A percentile compares a stretch with the other conserved stretches of the same genome.
These are phyloP conservation scores for Phalaenopsis aphrodite DNA, from an alignment of 106 monocot species.

Conservation along the genomic window DNA sequence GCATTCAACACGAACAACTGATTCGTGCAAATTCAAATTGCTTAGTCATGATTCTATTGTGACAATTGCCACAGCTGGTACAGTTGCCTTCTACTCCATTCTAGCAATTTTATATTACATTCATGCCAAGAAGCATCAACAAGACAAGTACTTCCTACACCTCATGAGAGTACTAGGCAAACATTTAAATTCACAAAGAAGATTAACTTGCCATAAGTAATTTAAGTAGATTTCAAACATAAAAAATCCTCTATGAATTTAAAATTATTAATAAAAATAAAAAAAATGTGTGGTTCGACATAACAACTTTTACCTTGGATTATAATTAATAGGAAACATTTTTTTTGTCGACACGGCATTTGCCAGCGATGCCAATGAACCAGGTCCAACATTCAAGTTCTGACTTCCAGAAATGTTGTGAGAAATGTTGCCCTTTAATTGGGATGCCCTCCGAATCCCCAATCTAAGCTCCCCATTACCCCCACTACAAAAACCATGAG, in stretches of 20 bases:
- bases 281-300: too few relatives aligned
- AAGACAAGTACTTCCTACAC: not conserved
- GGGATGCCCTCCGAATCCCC: conserved; percentile 82
- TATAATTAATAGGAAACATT: conserved; percentile 60
- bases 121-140: not conserved
- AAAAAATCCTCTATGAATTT: not conserved
- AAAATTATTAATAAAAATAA: not conserved
- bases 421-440: conserved; percentile 35
- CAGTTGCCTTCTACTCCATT: too few relatives aligned
- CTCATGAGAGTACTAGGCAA: not conserved
- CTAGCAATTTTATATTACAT: too few relatives aligned
- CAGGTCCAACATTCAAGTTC: conserved; percentile 17
- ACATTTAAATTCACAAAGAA: not conserved
- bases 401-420: conserved; percentile 24
- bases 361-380: conserved; percentile 27
- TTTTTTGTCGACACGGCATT: conserved; percentile 56
- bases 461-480: conserved; percentile 77
- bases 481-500: conserved; percentile 38
- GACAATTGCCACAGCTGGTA: too few relatives aligned
- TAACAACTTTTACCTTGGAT: conserved; percentile 52
- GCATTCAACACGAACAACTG: too few relatives aligned
- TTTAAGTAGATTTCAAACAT: not conserved
- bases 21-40: too few relatives aligned
- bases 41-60: too few relatives aligned
- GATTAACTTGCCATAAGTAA: not conserved